Evolutionary conservation across 1,284 basidiomycete species (phyloP).

Genomic region (Ganoderma leucocontextum): DNA sequence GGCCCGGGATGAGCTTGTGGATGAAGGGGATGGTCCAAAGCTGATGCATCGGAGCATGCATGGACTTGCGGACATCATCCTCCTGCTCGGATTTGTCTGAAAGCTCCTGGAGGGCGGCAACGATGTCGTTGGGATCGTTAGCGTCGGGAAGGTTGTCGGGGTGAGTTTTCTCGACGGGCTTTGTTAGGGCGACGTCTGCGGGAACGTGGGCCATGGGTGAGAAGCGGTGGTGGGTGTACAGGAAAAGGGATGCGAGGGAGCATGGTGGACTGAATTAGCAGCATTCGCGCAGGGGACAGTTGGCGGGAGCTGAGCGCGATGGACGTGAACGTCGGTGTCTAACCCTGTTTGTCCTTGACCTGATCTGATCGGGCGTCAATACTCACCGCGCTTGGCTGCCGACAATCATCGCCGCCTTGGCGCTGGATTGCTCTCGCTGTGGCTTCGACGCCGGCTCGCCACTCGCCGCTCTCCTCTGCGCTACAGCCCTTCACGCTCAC

Average conservation of each 20-base stretch:
- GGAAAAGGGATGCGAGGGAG: neutral
- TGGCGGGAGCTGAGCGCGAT: neutral
- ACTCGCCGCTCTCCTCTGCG: too few relatives aligned
- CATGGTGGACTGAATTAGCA: slow-evolving; percentile 6
- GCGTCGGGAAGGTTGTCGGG: slow-evolving; percentile 39
- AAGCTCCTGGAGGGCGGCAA: slow-evolving; percentile 47
- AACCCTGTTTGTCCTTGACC: neutral
- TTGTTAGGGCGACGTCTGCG: slow-evolving; percentile 29
- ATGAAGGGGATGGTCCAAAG: slow-evolving; percentile 48
- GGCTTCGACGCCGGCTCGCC: too few relatives aligned
- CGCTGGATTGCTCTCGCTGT: too few relatives aligned
- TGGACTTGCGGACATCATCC: slow-evolving; percentile 50
- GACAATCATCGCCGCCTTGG: too few relatives aligned
- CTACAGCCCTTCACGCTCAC: too few relatives aligned
- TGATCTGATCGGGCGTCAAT: neutral
- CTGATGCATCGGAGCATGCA: slow-evolving; percentile 49
- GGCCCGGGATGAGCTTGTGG: slow-evolving; percentile 58
- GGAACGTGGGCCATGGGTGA: slow-evolving; percentile 23
- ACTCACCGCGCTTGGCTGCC: too few relatives aligned
- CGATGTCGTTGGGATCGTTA: slow-evolving; percentile 33
- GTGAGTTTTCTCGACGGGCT: slow-evolving; percentile 41
- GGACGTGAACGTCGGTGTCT: slow-evolving; percentile 4
- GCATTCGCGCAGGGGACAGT: too few relatives aligned
- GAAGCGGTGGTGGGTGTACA: neutral
- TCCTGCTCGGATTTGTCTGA: slow-evolving; percentile 51